Evolutionary conservation across 1,284 basidiomycete genomes (phyloP).

Genomic region (Chiua sp.): DNA sequence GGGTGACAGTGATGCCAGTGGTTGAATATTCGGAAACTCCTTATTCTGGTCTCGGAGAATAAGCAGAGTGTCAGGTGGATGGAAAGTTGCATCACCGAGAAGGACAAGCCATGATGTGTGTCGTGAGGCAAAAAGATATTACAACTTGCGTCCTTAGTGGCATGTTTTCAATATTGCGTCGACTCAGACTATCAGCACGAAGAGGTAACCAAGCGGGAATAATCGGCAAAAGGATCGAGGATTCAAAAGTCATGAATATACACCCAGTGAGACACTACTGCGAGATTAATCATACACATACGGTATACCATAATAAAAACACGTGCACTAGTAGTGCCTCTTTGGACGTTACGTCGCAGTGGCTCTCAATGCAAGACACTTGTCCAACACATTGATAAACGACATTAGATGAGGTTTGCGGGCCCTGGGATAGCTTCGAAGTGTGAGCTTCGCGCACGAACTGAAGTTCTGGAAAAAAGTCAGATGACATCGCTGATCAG

Average conservation of each 20-base stretch:
- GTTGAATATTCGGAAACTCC: no score
- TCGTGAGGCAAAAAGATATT: no score
- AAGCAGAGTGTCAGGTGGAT: no score
- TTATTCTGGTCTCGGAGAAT: no score
- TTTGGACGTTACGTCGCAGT: slow-evolving; percentile 79
- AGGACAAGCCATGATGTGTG: no score
- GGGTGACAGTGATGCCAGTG: no score
- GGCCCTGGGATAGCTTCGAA: slow-evolving; percentile 83
- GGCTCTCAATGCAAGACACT: slow-evolving; percentile 94
- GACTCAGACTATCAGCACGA: no score
- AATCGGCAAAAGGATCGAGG: no score
- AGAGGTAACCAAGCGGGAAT: no score
- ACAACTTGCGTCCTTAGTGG: no score
- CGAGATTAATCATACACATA: slow-evolving; percentile 15
- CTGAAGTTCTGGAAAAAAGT: slow-evolving; percentile 68
- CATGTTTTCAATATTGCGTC: no score
- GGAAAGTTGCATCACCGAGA: no score
- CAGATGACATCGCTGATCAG: slow-evolving; percentile 22
- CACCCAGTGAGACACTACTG: slow-evolving; percentile 18
- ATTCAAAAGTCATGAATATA: slow-evolving; percentile 39
- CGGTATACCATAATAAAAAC: slow-evolving; percentile 71
- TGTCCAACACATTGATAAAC: slow-evolving; percentile 93
- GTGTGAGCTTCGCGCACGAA: slow-evolving; percentile 84
- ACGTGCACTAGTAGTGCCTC: slow-evolving; percentile 86
- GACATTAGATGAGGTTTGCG: slow-evolving; percentile 81